These are phyloP conservation scores for Phytopythium chamaehyphon DNA, from an alignment of 352 stramenopile genomes.

Conservation along the genomic window DNA sequence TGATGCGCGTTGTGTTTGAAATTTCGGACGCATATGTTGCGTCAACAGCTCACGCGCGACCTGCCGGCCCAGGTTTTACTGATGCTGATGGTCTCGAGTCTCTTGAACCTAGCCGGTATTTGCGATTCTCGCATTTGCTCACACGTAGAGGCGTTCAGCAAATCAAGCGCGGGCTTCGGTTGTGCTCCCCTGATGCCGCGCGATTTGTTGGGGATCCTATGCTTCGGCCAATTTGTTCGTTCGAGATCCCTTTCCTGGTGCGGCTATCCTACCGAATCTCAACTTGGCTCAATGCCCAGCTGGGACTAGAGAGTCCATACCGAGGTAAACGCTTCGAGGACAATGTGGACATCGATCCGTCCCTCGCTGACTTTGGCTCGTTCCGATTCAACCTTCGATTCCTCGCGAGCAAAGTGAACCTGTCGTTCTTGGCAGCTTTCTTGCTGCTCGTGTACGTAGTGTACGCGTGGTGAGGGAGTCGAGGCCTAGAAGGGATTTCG, in stretches of 20 bases:
- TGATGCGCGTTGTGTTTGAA: slow-evolving; percentile 72
- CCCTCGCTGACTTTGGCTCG: slow-evolving; percentile 17
- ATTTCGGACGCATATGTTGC: slow-evolving; percentile 86
- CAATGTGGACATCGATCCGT: slow-evolving; percentile 64
- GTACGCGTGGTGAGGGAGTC: slow-evolving; percentile 50
- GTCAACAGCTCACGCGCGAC: slow-evolving; percentile 60
- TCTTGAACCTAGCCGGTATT: slow-evolving; percentile 58
- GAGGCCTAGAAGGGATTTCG: background rate
- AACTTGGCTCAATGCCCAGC: slow-evolving; percentile 66
- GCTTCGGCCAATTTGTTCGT: slow-evolving; percentile 80
- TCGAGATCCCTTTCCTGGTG: slow-evolving; percentile 73
- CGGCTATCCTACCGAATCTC: slow-evolving; percentile 75
- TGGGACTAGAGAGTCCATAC: slow-evolving; percentile 69
- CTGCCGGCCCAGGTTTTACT: slow-evolving; percentile 13
- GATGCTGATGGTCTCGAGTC: slow-evolving; percentile 34
- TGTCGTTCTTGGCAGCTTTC: slow-evolving; percentile 54
- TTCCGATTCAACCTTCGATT: slow-evolving; percentile 89
- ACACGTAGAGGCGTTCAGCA: slow-evolving; percentile 58
- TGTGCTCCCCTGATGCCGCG: slow-evolving; percentile 63
- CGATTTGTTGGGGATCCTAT: slow-evolving; percentile 82
- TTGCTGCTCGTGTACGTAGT: slow-evolving; percentile 64
- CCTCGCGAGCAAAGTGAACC: slow-evolving; percentile 83
- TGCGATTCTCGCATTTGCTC: slow-evolving; percentile 53
- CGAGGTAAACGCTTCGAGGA: slow-evolving; percentile 64
- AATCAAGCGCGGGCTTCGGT: slow-evolving; percentile 58